phyloP scores from a whole-genome alignment of 768 basidiomycete genomes.

The Boletus eberwhitei region DNA sequence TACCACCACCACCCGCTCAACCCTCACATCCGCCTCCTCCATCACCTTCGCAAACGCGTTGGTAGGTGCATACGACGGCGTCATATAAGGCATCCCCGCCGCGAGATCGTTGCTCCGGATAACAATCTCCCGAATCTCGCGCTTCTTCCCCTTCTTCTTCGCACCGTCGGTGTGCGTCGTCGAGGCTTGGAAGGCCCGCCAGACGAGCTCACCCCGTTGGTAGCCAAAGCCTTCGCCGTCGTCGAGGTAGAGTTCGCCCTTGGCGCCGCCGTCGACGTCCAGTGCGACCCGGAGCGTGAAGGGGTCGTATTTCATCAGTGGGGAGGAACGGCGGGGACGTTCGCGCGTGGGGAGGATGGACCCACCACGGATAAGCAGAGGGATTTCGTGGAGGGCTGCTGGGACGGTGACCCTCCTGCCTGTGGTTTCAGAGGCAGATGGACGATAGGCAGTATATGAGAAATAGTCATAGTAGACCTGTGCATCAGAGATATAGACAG shows the following conservation, averaged over 20 bases:
- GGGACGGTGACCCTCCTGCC: constrained; percentile 73
- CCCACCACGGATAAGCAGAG: constrained; percentile 86
- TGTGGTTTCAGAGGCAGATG: constrained; percentile 40
- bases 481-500: constrained; percentile 84
- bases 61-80: constrained; percentile 45
- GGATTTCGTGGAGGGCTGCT: constrained; percentile 75
- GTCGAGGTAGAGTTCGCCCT: constrained; percentile 90
- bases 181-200: constrained; percentile 71
- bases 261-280: constrained; percentile 52
- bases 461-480: constrained; percentile 97
- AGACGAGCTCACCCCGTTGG: constrained; percentile 74
- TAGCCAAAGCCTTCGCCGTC: constrained; percentile 86
- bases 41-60: constrained; percentile 73
- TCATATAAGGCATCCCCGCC: constrained; percentile 48
- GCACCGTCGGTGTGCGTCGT: constrained; percentile 27
- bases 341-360: constrained; percentile 86
- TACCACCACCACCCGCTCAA: constrained; percentile 79
- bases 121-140: constrained; percentile 38
- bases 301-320: constrained; percentile 87
- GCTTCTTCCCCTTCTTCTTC: background rate
- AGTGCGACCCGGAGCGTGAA: constrained; percentile 88
- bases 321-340: constrained; percentile 80
- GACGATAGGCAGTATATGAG: constrained; percentile 62
- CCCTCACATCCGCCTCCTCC: constrained; percentile 50
- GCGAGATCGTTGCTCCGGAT: constrained; percentile 55